Percentiles rank a stretch among this genome's conserved stretches.
These are phyloP conservation scores for Silene noctiflora DNA, from an alignment of 179 eudicot genomes.

Conservation along the genomic window DNA sequence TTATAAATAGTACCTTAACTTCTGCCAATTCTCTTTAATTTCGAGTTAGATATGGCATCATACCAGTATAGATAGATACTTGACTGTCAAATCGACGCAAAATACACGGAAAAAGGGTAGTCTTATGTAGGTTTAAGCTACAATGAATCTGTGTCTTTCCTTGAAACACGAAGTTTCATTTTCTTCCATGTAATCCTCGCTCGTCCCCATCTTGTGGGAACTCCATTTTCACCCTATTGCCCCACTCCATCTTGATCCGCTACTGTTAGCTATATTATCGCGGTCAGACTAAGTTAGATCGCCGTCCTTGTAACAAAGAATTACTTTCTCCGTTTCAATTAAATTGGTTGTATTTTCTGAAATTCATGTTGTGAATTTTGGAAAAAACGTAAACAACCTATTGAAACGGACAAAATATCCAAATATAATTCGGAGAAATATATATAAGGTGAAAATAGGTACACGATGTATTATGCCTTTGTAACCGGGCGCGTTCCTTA, in stretches of 20 bases:
- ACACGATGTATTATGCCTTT: too few relatives aligned
- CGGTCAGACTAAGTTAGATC: too few relatives aligned
- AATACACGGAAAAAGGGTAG: slow-evolving; percentile 3
- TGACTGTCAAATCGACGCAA: slow-evolving; percentile 6
- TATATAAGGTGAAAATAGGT: too few relatives aligned
- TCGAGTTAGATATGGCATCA: slow-evolving; percentile 19
- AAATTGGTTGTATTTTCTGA: too few relatives aligned
- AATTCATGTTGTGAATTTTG: too few relatives aligned
- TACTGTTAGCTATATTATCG: background rate
- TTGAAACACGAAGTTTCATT: slow-evolving; percentile 34
- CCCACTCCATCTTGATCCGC: slow-evolving; percentile 19
- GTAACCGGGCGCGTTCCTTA: too few relatives aligned
- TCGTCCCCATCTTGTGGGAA: slow-evolving; percentile 11
- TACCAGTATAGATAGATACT: background rate
- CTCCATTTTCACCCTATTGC: slow-evolving; percentile 14
- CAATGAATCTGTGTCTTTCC: slow-evolving; percentile 23
- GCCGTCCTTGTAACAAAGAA: too few relatives aligned
- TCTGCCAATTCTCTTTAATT: slow-evolving; percentile 7
- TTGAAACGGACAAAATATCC: too few relatives aligned
- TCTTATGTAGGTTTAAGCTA: background rate
- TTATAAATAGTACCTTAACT: slow-evolving; percentile 11
- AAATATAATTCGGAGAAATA: too few relatives aligned
- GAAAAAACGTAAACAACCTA: too few relatives aligned
- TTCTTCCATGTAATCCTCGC: slow-evolving; percentile 25
- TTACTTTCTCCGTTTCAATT: too few relatives aligned